Percentiles rank a stretch among this genome's conserved stretches.
phyloP scores from a whole-genome alignment of 1,284 basidiomycete species.

The Mycosarcoma maydis region DNA sequence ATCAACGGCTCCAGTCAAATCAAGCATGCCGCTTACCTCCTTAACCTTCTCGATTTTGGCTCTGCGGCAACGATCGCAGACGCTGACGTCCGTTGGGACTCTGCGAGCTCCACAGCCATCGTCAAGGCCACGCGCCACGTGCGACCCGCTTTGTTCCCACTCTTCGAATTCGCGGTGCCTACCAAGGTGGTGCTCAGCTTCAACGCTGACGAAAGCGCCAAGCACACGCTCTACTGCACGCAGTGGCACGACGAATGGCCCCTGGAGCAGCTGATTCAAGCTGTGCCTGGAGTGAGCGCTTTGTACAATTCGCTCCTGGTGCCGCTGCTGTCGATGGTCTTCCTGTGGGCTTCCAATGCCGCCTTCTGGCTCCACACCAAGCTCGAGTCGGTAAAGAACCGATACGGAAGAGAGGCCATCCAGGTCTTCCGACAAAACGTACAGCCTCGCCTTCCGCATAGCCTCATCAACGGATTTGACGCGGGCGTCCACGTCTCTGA shows the following conservation, averaged over 20 bases:
- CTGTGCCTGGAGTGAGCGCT: conserved; percentile 20
- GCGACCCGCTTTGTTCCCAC: conserved; percentile 45
- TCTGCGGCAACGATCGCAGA: conserved; percentile 28
- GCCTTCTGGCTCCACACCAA: conserved; percentile 40
- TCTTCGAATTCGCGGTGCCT: conserved; percentile 45
- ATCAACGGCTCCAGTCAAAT: conserved; percentile 47
- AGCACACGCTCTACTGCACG: conserved; percentile 45
- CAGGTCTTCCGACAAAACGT: conserved; percentile 18
- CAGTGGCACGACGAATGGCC: conserved; percentile 50
- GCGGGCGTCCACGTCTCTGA: conserved; percentile 26
- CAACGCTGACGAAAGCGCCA: conserved; percentile 23
- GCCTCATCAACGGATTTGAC: conserved; percentile 36
- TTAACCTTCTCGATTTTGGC: conserved; percentile 48
- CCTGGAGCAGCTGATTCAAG: conserved; percentile 18
- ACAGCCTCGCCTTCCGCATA: conserved; percentile 28
- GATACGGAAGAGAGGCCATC: conserved; percentile 13
- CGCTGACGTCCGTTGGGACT: conserved; percentile 44
- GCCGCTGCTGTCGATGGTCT: conserved; percentile 29
- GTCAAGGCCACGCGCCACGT: conserved; percentile 41
- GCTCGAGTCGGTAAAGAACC: conserved; percentile 19
- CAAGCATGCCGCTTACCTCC: conserved; percentile 46
- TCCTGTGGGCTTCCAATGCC: conserved; percentile 38
- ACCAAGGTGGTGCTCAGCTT: conserved; percentile 38
- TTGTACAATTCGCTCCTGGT: conserved; percentile 31
- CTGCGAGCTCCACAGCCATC: conserved; percentile 25